Conservation (phyloP, 2,329 filamentous ascomycete genomes). For the Fusarium drepaniforme region DNA sequence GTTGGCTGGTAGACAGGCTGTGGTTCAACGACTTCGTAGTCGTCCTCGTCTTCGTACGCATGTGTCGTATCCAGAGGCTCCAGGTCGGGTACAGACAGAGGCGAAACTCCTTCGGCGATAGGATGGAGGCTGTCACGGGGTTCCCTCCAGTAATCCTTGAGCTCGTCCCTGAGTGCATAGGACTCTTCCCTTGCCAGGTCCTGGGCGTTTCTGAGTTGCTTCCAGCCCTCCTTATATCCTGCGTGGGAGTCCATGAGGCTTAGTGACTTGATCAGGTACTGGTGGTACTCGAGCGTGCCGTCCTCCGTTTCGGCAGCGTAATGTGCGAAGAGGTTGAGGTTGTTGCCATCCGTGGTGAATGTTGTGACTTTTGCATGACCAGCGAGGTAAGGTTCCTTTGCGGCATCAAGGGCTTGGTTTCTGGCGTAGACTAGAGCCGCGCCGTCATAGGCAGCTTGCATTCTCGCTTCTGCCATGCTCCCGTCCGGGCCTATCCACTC, state of each 20-base stretch:
- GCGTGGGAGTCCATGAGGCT: slow-evolving; percentile 29
- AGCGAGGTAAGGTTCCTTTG: not conserved
- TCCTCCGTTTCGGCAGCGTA: not conserved
- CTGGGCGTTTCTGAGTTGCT: slow-evolving; percentile 39
- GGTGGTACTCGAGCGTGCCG: not conserved
- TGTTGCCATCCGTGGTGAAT: not conserved
- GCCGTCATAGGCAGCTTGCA: not conserved
- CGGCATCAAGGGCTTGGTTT: not conserved
- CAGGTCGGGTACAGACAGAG: not conserved
- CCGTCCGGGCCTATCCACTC: not conserved
- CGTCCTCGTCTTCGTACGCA: not conserved
- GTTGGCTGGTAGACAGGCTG: not conserved
- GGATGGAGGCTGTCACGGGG: not conserved
- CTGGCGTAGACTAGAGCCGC: not conserved
- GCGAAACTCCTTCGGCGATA: not conserved
- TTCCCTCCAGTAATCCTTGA: slow-evolving; percentile 32
- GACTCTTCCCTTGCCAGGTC: slow-evolving; percentile 34
- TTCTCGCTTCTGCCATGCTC: not conserved
- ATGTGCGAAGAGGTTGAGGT: not conserved
- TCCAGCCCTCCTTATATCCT: slow-evolving; percentile 28
- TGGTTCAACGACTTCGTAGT: not conserved
- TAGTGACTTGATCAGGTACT: slow-evolving; percentile 5
- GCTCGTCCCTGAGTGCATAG: slow-evolving; percentile 25
- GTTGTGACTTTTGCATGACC: not conserved
- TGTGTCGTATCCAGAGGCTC: not conserved